phyloP scores from a whole-genome alignment of 1,139 yeast species.

The Blastobotrys petasosporus region DNA sequence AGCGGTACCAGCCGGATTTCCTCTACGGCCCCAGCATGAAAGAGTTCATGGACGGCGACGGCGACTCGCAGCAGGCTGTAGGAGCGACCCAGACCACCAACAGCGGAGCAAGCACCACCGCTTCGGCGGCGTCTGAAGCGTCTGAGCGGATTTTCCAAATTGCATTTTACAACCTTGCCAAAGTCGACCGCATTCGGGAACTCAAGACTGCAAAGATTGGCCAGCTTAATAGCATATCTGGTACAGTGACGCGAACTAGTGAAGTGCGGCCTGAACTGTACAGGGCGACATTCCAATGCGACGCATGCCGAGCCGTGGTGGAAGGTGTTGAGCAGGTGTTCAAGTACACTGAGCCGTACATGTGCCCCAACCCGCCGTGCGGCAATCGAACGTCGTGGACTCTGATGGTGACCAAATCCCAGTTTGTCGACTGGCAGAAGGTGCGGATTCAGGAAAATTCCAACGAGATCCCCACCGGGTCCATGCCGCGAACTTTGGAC shows the following conservation, averaged over 20 bases:
- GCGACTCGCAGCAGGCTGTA: constrained; percentile 10
- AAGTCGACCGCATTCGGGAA: constrained; percentile 81
- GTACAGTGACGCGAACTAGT: constrained; percentile 94
- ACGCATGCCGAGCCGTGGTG: constrained; percentile 75
- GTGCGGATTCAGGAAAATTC: constrained; percentile 95
- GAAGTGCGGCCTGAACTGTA: constrained; percentile 95
- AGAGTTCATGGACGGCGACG: constrained; percentile 6
- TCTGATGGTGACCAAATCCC: constrained; percentile 73
- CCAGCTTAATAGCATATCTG: constrained; percentile 74
- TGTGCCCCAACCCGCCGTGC: constrained; percentile 83
- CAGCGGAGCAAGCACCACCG: constrained; percentile 25
- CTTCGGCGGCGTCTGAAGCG: constrained; percentile 32
- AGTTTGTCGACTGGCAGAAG: constrained; percentile 95
- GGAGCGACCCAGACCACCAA: background rate
- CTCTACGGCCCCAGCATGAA: constrained; percentile 37
- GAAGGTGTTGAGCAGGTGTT: constrained; percentile 92
- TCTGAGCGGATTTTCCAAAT: constrained; percentile 80
- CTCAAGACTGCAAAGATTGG: constrained; percentile 88
- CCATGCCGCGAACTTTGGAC: constrained; percentile 97
- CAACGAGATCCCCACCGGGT: constrained; percentile 94
- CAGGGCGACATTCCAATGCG: constrained; percentile 85
- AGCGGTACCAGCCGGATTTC: constrained; percentile 69
- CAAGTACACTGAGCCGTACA: constrained; percentile 91
- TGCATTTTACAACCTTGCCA: constrained; percentile 81
- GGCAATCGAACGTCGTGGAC: constrained; percentile 85